A percentile compares a stretch with the other conserved stretches of the same genome.
Evolutionary conservation across 2,329 filamentous ascomycete genomes (phyloP).

Genomic region (Aspergillus sp.): DNA sequence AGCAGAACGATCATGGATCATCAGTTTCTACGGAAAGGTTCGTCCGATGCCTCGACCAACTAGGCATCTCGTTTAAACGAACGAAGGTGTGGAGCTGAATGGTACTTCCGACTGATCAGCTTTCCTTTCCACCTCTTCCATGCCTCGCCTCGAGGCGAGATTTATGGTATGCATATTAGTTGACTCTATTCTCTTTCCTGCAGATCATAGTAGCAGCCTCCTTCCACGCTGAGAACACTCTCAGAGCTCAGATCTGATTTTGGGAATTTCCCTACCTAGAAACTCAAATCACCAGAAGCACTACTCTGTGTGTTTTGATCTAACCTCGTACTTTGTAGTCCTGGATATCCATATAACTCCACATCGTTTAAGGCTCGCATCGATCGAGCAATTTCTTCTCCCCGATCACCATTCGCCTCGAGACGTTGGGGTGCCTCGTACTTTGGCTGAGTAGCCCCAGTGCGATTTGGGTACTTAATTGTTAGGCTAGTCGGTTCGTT

Average conservation of each 20-base stretch:
- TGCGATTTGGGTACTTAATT: background rate
- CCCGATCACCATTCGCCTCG: too few species aligned
- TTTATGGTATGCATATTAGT: background rate
- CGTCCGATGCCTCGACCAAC: background rate
- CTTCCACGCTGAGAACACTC: background rate
- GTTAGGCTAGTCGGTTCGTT: background rate
- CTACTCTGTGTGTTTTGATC: background rate
- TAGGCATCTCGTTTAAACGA: background rate
- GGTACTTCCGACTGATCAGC: background rate
- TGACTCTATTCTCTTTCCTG: background rate
- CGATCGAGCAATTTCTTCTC: background rate
- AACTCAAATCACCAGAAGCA: background rate
- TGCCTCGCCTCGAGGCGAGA: background rate
- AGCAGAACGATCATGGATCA: conserved; percentile 1
- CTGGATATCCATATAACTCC: background rate
- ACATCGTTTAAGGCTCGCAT: background rate
- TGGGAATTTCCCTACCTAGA: background rate
- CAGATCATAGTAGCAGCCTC: background rate
- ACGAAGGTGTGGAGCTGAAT: background rate
- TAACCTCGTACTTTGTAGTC: background rate
- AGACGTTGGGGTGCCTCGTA: background rate
- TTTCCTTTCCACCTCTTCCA: background rate
- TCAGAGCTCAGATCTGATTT: background rate
- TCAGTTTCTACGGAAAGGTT: background rate
- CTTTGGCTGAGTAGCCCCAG: background rate